These are phyloP conservation scores for Colletotrichum liriopes DNA, from an alignment of 2,329 filamentous ascomycete species.

Conservation along the genomic window DNA sequence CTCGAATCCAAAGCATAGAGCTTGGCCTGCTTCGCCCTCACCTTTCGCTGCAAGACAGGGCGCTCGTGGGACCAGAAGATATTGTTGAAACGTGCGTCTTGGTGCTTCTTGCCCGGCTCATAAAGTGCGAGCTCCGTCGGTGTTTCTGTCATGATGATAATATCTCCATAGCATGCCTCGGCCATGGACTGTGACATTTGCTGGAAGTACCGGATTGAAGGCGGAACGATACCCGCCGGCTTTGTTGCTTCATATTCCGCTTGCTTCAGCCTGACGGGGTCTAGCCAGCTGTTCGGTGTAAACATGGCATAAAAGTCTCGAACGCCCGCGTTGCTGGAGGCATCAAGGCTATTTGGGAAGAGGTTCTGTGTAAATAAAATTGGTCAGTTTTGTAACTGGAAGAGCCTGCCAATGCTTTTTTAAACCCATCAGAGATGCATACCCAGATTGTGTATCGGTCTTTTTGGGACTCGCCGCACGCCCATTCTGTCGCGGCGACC, in stretches of 20 bases:
- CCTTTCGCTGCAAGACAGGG: slow-evolving; percentile 12
- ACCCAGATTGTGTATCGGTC: too few species aligned
- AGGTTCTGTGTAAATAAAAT: not conserved
- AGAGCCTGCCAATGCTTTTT: too few species aligned
- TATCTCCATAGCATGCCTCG: slow-evolving; percentile 21
- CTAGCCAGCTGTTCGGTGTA: slow-evolving; percentile 18
- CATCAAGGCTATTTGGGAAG: slow-evolving; percentile 9
- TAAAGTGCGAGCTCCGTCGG: slow-evolving; percentile 22
- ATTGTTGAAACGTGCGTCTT: slow-evolving; percentile 6
- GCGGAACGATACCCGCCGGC: slow-evolving; percentile 11
- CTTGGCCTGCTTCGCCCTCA: not conserved
- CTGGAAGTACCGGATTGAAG: slow-evolving; percentile 18
- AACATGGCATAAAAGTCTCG: slow-evolving; percentile 19
- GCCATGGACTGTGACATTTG: slow-evolving; percentile 22
- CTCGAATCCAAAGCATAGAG: slow-evolving; percentile 14
- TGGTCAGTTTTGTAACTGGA: slow-evolving; percentile 1
- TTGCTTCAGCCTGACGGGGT: slow-evolving; percentile 11
- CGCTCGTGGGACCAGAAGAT: slow-evolving; percentile 28
- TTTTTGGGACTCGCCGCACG: too few species aligned
- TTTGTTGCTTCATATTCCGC: slow-evolving; percentile 2
- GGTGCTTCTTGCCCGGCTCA: slow-evolving; percentile 19
- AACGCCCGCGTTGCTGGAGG: slow-evolving; percentile 5
- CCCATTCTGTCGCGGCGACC: too few species aligned
- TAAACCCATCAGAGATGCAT: too few species aligned
- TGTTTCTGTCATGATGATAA: slow-evolving; percentile 25